Evolutionary conservation across 495 filamentous ascomycete genomes (phyloP).

Genomic region (Durotheca rogersii): DNA sequence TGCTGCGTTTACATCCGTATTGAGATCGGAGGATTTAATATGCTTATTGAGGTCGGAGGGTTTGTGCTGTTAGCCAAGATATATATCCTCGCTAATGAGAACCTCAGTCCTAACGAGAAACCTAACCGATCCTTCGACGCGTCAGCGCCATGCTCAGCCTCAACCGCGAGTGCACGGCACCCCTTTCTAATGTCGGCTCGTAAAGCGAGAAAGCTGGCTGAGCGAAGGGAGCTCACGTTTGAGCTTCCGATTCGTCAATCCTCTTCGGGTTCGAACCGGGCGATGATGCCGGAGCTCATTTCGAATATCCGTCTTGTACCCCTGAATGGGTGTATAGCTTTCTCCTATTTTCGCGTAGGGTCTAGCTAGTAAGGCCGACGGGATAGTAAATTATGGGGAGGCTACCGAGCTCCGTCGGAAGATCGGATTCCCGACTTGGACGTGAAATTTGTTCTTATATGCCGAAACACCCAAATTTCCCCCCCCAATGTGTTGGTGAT

Average conservation of each 20-base stretch:
- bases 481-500: no score
- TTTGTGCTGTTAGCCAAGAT: background rate
- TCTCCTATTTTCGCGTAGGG: no score
- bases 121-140: background rate
- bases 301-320: background rate
- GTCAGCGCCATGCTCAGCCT: slow-evolving; percentile 1
- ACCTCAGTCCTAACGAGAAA: slow-evolving; percentile 12
- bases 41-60: background rate
- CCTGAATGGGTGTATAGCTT: no score
- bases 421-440: no score
- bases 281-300: no score
- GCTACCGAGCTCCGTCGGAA: no score
- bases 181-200: background rate
- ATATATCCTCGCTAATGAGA: background rate
- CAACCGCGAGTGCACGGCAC: background rate
- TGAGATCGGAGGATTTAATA: no score
- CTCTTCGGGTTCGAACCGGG: background rate
- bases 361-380: background rate
- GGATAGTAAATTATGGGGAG: background rate
- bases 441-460: slow-evolving; percentile 1
- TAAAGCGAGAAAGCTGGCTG: no score
- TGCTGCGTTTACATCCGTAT: background rate
- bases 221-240: no score
- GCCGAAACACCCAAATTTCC: no score
- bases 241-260: background rate